Conservation (phyloP, 257 asterid species). For the Marsdenia floribunda region DNA sequence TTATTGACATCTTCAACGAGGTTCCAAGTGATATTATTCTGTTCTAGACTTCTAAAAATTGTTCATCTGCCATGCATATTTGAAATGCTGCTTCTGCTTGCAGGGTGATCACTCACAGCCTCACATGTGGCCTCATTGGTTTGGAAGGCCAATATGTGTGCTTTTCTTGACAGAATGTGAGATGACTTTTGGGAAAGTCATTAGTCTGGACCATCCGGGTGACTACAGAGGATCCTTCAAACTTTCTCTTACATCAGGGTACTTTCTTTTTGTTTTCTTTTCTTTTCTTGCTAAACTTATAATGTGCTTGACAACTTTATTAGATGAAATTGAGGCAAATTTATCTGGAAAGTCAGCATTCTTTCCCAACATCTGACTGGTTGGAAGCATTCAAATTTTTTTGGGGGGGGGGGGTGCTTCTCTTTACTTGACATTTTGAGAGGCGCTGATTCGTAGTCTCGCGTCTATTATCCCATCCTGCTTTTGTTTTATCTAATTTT, state of each 20-base stretch:
- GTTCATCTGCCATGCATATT: constrained; percentile 11
- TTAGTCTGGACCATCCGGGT: constrained; percentile 57
- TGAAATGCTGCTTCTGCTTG: constrained; percentile 28
- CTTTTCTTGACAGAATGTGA: constrained; percentile 78
- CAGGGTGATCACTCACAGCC: constrained; percentile 94
- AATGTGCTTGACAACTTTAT: neutral
- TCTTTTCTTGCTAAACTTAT: neutral
- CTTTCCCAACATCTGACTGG: neutral
- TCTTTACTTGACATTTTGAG: constrained; percentile 2
- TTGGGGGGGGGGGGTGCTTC: neutral
- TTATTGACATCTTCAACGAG: constrained; percentile 78
- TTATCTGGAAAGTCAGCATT: neutral
- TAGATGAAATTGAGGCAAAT: neutral
- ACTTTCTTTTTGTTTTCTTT: constrained; percentile 14
- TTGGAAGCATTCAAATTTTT: too few species aligned
- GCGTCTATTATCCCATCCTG: neutral
- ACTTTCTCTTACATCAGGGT: constrained; percentile 78
- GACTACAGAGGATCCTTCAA: constrained; percentile 63
- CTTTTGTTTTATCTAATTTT: neutral
- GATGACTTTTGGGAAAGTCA: constrained; percentile 63
- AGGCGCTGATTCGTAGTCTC: neutral
- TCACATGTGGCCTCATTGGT: constrained; percentile 69
- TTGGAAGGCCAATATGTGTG: constrained; percentile 69
- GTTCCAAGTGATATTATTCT: constrained; percentile 31
- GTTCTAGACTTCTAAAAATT: constrained; percentile 9